Percentiles rank a stretch among this genome's conserved stretches.
Conservation (phyloP, 176 grass and related monocot species). For the Musa acuminata region DNA sequence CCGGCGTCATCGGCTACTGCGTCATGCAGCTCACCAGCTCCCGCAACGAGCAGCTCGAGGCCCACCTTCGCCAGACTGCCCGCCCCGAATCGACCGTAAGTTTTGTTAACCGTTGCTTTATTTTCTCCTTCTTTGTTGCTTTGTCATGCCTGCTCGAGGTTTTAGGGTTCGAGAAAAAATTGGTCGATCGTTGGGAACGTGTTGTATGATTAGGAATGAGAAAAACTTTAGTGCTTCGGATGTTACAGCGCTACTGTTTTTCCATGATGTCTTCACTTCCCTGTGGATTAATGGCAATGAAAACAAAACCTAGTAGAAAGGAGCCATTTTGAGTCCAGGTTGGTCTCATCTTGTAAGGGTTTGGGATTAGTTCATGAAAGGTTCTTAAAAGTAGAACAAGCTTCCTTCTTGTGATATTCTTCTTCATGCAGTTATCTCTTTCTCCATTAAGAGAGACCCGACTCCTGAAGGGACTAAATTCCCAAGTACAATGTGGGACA, state of each 20-base stretch:
- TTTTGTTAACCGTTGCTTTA: not conserved
- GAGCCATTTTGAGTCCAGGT: too few relatives aligned
- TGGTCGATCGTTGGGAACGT: not conserved
- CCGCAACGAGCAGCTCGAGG: constrained; percentile 71
- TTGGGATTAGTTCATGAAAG: not conserved
- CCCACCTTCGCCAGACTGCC: constrained; percentile 64
- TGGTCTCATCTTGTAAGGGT: not conserved
- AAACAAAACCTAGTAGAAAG: too few relatives aligned
- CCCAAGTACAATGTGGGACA: not conserved
- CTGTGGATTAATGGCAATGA: too few relatives aligned
- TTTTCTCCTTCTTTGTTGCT: not conserved
- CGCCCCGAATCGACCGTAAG: constrained; percentile 37
- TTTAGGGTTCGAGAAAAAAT: not conserved
- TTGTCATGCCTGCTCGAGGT: not conserved
- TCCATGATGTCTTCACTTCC: not conserved
- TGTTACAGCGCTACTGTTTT: not conserved
- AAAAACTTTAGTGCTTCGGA: not conserved
- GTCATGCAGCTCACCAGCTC: constrained; percentile 87
- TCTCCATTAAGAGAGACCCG: not conserved
- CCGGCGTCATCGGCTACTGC: constrained; percentile 69
- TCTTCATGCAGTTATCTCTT: not conserved
- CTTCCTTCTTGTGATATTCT: not conserved
- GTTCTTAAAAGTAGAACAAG: not conserved
- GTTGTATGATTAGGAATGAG: not conserved
- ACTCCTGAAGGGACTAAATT: not conserved